A percentile compares a stretch with the other conserved stretches of the same genome.
Conservation (phyloP, 1,139 yeast genomes). For the Blastobotrys capitulatus region DNA sequence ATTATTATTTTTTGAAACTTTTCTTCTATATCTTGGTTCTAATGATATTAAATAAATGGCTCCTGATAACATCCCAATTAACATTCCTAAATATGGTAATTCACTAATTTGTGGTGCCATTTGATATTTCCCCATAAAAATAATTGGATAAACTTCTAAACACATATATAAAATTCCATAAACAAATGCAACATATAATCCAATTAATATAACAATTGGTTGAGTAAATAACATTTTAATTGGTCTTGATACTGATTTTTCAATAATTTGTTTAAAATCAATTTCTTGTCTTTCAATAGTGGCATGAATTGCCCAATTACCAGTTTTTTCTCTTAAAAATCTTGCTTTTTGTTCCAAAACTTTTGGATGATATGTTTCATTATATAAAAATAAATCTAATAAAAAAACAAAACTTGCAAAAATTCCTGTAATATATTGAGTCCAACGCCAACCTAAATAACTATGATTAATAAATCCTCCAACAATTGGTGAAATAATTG, state of each 20-base stretch:
- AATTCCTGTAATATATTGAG: constrained; percentile 49
- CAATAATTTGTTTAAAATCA: constrained; percentile 54
- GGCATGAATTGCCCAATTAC: constrained; percentile 75
- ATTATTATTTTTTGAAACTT: constrained; percentile 46
- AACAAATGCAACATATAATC: constrained; percentile 74
- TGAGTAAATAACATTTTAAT: constrained; percentile 58
- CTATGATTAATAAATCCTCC: constrained; percentile 35
- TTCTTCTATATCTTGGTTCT: constrained; percentile 36
- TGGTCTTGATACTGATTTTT: constrained; percentile 67
- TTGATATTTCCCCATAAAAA: constrained; percentile 47
- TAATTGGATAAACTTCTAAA: constrained; percentile 73
- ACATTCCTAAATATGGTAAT: constrained; percentile 33
- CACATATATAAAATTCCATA: constrained; percentile 77
- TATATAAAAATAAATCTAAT: constrained; percentile 20
- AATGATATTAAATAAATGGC: constrained; percentile 9
- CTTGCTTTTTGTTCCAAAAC: constrained; percentile 44
- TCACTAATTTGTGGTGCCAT: constrained; percentile 44
- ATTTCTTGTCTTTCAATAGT: constrained; percentile 68
- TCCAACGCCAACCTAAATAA: constrained; percentile 54
- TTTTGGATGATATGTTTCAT: constrained; percentile 43
- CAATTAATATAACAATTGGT: constrained; percentile 61
- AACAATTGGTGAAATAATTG: constrained; percentile 59
- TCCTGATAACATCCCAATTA: constrained; percentile 23
- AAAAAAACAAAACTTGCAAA: constrained; percentile 38
- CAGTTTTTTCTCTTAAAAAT: constrained; percentile 41